A percentile compares a stretch with the other conserved stretches of the same genome.
Conservation (phyloP, 495 filamentous ascomycete species). For the Tuber aestivum region DNA sequence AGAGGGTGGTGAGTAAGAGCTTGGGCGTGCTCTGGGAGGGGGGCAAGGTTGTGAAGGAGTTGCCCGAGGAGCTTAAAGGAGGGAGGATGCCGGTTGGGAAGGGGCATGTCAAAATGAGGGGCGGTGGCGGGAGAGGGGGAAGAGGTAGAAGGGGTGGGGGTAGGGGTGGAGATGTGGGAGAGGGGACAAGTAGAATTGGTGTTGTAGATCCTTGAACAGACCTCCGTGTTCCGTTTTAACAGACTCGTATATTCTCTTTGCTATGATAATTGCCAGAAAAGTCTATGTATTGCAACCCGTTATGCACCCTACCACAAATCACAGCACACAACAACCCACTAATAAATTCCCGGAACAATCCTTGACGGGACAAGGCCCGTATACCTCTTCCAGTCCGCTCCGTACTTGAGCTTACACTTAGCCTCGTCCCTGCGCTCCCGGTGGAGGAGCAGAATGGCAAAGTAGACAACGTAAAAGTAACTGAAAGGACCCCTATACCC, state of each 20-base stretch:
- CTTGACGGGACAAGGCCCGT: slow-evolving; percentile 72
- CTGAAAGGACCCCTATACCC: slow-evolving; percentile 80
- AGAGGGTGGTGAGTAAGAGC: slow-evolving; percentile 61
- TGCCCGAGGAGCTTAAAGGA: slow-evolving; percentile 48
- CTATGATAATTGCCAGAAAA: background rate
- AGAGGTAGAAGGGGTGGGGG: slow-evolving; percentile 1
- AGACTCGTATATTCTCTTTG: background rate
- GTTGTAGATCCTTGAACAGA: slow-evolving; percentile 13
- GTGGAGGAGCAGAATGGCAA: slow-evolving; percentile 80
- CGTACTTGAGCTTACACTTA: slow-evolving; percentile 89
- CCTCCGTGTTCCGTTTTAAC: background rate
- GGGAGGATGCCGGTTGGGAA: slow-evolving; percentile 49
- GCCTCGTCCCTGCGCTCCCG: slow-evolving; percentile 87
- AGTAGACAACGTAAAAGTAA: slow-evolving; percentile 94
- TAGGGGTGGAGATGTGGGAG: background rate
- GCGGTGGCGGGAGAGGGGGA: slow-evolving; percentile 9
- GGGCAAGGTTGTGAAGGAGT: slow-evolving; percentile 55
- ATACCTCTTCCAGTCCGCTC: slow-evolving; percentile 88
- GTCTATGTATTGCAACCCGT: background rate
- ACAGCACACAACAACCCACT: slow-evolving; percentile 21
- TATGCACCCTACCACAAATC: background rate
- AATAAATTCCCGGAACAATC: slow-evolving; percentile 92
- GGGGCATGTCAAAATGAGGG: slow-evolving; percentile 38
- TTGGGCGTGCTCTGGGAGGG: slow-evolving; percentile 58
- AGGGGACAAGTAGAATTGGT: slow-evolving; percentile 15